Evolutionary conservation across 306 rosid species (phyloP).

Genomic region (Fagus crenata): DNA sequence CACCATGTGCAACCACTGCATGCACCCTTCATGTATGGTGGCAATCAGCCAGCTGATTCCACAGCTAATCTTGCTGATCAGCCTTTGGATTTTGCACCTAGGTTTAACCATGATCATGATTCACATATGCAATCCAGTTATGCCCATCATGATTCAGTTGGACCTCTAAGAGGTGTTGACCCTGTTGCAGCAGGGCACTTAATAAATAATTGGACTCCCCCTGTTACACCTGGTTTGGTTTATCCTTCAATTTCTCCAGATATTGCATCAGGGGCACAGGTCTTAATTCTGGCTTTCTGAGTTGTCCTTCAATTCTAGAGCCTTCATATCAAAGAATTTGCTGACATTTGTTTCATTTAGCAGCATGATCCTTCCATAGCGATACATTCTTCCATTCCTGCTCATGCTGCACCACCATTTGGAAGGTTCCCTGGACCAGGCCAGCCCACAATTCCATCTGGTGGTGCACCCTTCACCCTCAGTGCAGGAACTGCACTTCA

Average conservation of each 20-base stretch:
- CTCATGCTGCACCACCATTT: constrained; percentile 63
- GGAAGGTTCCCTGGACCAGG: constrained; percentile 84
- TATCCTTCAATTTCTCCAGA: constrained; percentile 64
- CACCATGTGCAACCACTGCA: constrained; percentile 55
- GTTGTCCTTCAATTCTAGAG: constrained; percentile 24
- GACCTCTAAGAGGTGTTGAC: constrained; percentile 45
- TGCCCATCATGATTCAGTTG: constrained; percentile 60
- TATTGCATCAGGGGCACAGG: constrained; percentile 82
- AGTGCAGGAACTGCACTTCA: constrained; percentile 59
- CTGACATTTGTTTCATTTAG: constrained; percentile 43
- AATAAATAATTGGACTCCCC: constrained; percentile 64
- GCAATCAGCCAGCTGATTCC: constrained; percentile 53
- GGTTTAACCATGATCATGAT: constrained; percentile 61
- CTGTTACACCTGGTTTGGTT: constrained; percentile 57
- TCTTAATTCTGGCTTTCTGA: constrained; percentile 36
- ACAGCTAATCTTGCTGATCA: constrained; percentile 73
- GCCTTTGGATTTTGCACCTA: constrained; percentile 87
- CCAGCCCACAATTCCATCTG: constrained; percentile 60
- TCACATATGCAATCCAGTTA: constrained; percentile 56
- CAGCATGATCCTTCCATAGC: constrained; percentile 78
- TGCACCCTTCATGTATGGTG: constrained; percentile 41
- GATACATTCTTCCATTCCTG: constrained; percentile 54
- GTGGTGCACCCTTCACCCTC: constrained; percentile 57
- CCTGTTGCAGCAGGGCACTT: constrained; percentile 44
- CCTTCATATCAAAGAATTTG: constrained; percentile 24